Percentiles rank a stretch among this genome's conserved stretches.
Conservation (phyloP, 257 asterid genomes). For the Ocimum tenuiflorum region DNA sequence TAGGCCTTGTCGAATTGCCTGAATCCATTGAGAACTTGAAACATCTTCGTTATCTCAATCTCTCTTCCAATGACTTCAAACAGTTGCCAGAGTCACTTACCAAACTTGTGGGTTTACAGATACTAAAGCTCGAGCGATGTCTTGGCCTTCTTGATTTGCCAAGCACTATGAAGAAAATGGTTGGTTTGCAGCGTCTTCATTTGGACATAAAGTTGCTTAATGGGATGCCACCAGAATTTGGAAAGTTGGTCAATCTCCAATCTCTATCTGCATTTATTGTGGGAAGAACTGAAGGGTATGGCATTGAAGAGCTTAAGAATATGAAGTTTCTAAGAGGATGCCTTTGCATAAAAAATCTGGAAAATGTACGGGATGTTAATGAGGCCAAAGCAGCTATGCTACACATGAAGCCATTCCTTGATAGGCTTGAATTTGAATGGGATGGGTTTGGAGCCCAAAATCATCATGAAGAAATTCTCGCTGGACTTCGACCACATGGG, state of each 20-base stretch:
- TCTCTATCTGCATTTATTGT: conserved; percentile 24
- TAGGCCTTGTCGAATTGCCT: conserved; percentile 30
- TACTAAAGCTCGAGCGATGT: conserved; percentile 28
- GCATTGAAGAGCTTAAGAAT: conserved; percentile 29
- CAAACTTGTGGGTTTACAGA: conserved; percentile 24
- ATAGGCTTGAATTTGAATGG: conserved; percentile 34
- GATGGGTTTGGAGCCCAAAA: neutral
- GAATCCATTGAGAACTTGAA: conserved; percentile 22
- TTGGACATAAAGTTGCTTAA: conserved; percentile 12
- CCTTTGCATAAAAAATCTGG: conserved; percentile 29
- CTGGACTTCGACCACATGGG: conserved; percentile 37
- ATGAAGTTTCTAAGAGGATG: conserved; percentile 31
- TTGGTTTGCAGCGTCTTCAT: conserved; percentile 25
- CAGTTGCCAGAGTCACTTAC: conserved; percentile 27
- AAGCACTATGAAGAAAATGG: conserved; percentile 23
- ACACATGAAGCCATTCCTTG: conserved; percentile 23
- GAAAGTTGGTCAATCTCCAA: conserved; percentile 31
- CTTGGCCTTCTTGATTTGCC: conserved; percentile 17
- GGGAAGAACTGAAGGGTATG: conserved; percentile 21
- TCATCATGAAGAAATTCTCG: conserved; percentile 25
- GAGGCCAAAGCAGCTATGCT: conserved; percentile 28
- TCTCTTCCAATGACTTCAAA: conserved; percentile 27
- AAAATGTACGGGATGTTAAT: conserved; percentile 22
- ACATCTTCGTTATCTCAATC: conserved; percentile 44
- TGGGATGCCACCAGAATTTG: conserved; percentile 25